A percentile compares a stretch with the other conserved stretches of the same genome.
Evolutionary conservation across 2,329 filamentous ascomycete genomes (phyloP).

Genomic region (Reticulascus tulasneorum): DNA sequence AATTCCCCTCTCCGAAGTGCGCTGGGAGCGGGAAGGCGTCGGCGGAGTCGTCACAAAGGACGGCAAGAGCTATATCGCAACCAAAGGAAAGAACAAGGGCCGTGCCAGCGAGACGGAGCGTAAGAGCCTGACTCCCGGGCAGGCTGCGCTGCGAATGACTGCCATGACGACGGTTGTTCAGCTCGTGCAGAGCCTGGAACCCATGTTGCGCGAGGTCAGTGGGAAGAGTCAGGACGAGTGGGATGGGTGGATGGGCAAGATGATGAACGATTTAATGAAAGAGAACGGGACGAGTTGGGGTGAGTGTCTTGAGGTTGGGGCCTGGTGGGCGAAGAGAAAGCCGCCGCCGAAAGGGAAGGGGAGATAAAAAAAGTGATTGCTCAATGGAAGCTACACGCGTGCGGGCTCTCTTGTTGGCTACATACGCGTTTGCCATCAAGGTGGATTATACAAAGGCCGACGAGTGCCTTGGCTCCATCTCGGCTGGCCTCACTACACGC

Average conservation of each 20-base stretch:
- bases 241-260: conserved; percentile 82
- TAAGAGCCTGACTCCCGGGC: conserved; percentile 59
- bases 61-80: conserved; percentile 56
- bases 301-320: conserved; percentile 81
- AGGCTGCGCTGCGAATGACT: conserved; percentile 70
- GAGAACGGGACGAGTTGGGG: conserved; percentile 76
- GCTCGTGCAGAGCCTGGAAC: conserved; percentile 81
- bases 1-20: conserved; percentile 79
- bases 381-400: too few relatives aligned
- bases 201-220: conserved; percentile 73
- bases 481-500: background rate
- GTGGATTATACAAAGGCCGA: too few relatives aligned
- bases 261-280: conserved; percentile 80
- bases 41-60: conserved; percentile 59
- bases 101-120: conserved; percentile 30
- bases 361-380: too few relatives aligned
- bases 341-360: too few relatives aligned
- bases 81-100: conserved; percentile 44
- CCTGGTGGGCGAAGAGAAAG: conserved; percentile 82
- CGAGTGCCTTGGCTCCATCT: background rate
- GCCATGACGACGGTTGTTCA: conserved; percentile 79
- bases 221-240: conserved; percentile 89
- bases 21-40: conserved; percentile 79
- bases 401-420: too few relatives aligned
- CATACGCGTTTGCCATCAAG: too few relatives aligned